Conservation (phyloP, 2,329 filamentous ascomycete genomes). For the Tothia fuscella region DNA sequence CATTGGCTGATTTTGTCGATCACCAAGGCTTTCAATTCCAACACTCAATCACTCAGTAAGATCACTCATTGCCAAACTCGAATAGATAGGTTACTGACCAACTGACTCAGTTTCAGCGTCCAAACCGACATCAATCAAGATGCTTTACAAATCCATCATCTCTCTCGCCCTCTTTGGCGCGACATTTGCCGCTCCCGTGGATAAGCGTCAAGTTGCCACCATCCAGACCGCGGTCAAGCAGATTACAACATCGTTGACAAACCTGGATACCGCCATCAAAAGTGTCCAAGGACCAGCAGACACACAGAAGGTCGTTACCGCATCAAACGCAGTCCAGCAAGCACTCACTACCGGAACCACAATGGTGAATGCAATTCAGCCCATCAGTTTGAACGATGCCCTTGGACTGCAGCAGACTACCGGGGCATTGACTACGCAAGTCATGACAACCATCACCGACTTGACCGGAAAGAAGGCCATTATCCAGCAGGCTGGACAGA, state of each 20-base stretch:
- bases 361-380: neutral
- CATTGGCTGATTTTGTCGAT: too few relatives aligned
- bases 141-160: slow-evolving; percentile 3
- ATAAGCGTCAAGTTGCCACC: slow-evolving; percentile 2
- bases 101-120: too few relatives aligned
- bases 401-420: neutral
- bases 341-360: slow-evolving; percentile 3
- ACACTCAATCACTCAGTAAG: too few relatives aligned
- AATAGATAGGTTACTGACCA: too few relatives aligned
- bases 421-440: neutral
- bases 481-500: neutral
- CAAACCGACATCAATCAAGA: too few relatives aligned
- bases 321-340: slow-evolving; percentile 2
- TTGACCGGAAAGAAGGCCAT: slow-evolving; percentile 6
- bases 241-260: neutral
- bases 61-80: too few relatives aligned
- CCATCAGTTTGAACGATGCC: neutral
- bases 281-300: neutral
- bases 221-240: neutral
- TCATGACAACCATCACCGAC: neutral
- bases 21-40: too few relatives aligned
- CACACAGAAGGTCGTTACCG: neutral
- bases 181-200: slow-evolving; percentile 1
- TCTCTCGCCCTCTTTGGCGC: slow-evolving; percentile 3
- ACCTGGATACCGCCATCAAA: slow-evolving; percentile 2